A percentile compares a stretch with the other conserved stretches of the same genome.
Conservation (phyloP, 768 basidiomycete species). For the Rhizopogon vulgaris region DNA sequence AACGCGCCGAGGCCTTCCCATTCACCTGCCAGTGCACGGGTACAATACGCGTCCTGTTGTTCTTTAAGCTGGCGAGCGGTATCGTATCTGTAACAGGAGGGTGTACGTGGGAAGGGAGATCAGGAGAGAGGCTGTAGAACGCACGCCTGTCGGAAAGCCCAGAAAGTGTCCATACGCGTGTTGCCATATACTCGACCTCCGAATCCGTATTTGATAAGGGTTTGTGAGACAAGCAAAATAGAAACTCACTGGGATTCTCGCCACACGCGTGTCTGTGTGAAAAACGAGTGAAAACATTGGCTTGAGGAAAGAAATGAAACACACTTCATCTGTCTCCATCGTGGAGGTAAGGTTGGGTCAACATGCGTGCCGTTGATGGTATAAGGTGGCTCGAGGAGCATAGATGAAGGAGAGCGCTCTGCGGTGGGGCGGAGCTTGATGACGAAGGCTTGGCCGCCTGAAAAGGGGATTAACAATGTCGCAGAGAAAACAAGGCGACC, state of each 20-base stretch:
- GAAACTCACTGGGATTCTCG: conserved; percentile 39
- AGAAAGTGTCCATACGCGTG: conserved; percentile 41
- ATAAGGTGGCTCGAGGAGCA: conserved; percentile 81
- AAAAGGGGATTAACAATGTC: conserved; percentile 6
- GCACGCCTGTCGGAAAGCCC: conserved; percentile 49
- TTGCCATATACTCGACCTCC: conserved; percentile 23
- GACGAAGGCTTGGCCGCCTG: conserved; percentile 85
- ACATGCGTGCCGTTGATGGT: conserved; percentile 42
- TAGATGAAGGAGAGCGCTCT: conserved; percentile 71
- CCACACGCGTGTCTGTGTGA: conserved; percentile 55
- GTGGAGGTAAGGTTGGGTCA: conserved; percentile 36
- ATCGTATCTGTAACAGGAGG: conserved; percentile 33
- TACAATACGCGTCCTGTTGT: conserved; percentile 49
- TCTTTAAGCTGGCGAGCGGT: conserved; percentile 48
- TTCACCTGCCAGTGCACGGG: conserved; percentile 32
- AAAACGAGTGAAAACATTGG: conserved; percentile 2
- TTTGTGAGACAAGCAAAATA: background rate
- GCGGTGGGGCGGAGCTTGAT: conserved; percentile 77
- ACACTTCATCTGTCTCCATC: conserved; percentile 83
- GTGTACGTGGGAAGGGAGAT: conserved; percentile 2
- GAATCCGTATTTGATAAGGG: background rate
- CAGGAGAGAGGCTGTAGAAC: conserved; percentile 2
- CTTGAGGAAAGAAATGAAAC: conserved; percentile 9
- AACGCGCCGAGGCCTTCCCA: conserved; percentile 42
- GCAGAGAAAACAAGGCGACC: conserved; percentile 13